Percentiles rank a stretch among this genome's conserved stretches.
Evolutionary conservation across 1,139 yeast genomes (phyloP).

Genomic region (Candida buenavistaensis): DNA sequence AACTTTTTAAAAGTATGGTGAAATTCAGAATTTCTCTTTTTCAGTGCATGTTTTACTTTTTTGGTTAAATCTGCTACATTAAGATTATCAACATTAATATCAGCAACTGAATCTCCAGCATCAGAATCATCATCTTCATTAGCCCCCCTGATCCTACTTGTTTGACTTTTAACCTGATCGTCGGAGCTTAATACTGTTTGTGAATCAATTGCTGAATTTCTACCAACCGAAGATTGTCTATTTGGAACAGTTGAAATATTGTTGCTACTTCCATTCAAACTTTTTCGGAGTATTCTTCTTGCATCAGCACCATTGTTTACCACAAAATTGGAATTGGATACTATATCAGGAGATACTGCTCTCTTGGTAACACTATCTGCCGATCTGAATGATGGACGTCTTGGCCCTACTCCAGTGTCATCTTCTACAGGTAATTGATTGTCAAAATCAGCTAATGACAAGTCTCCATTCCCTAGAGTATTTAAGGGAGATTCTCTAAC

Average conservation of each 20-base stretch:
- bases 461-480: conserved; percentile 72
- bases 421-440: conserved; percentile 21
- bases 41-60: conserved; percentile 28
- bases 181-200: conserved; percentile 4
- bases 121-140: conserved; percentile 8
- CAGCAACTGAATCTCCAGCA: conserved; percentile 7
- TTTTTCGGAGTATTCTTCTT: conserved; percentile 21
- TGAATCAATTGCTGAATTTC: conserved; percentile 8
- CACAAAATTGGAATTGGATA: conserved; percentile 18
- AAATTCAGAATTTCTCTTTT: conserved; percentile 60
- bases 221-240: conserved; percentile 9
- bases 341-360: conserved; percentile 21
- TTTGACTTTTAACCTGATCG: conserved; percentile 3
- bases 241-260: conserved; percentile 1
- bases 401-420: conserved; percentile 2
- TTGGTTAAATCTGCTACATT: conserved; percentile 23
- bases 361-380: conserved; percentile 19
- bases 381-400: conserved; percentile 10
- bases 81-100: conserved; percentile 16
- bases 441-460: conserved; percentile 60
- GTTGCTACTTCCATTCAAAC: conserved; percentile 13
- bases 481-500: conserved; percentile 55
- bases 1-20: conserved; percentile 61
- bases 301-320: conserved; percentile 14
- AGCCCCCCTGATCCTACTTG: neutral